Base-by-base conservation (phyloP, 1,139 yeast species). In the Suhomyces terraborum region DNA sequence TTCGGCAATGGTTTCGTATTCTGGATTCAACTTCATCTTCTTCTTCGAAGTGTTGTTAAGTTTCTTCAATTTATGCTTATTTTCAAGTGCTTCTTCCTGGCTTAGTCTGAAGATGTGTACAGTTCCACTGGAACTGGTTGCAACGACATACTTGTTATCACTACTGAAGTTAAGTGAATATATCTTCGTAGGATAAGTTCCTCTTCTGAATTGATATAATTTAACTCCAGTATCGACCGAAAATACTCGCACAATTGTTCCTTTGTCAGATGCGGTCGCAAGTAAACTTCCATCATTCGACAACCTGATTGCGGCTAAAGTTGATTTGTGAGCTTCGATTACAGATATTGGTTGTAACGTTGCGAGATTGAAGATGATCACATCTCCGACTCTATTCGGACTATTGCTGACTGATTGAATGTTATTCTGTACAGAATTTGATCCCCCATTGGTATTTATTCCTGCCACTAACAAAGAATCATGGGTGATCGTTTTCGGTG, bases 181-280 rank as follows among this genome's bases (percentile, higher is more conserved):
- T n/a, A 93, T 88, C 54, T 77, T 82, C 6, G 98, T 85, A 3
- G 96, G 95, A 58, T 91, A 91, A 1, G 97, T 87, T 1, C 98
- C 98, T 57, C 98, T 75, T 52, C 98, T 75, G 62, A 93, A 93
- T 61, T 93, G 98, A 57, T 80, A 88, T 38, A 91, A 66, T 55
- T 91, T 88, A 16, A 80, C 75, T 0, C 97, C 98, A 0, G 87
- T 78, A 20, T 84, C 85, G 1, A 88, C 88, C n/a, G 84, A 75
- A 56, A 93, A 93, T 2, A 93, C 88, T 43, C 98, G 71, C 2
- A 93, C 81, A 34, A 93, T 88, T 0, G 98, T 93, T 4, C 98
- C 98, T 58, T 89, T 89, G 51, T 88, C 96, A 13, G 96, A 87
- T 1, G 98, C 96, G 0, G 98, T 89, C 1, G 98, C 97, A 36